Percentiles rank a stretch among this genome's conserved stretches.
phyloP scores from a whole-genome alignment of 306 rosid genomes.

The Glycyrrhiza uralensis region DNA sequence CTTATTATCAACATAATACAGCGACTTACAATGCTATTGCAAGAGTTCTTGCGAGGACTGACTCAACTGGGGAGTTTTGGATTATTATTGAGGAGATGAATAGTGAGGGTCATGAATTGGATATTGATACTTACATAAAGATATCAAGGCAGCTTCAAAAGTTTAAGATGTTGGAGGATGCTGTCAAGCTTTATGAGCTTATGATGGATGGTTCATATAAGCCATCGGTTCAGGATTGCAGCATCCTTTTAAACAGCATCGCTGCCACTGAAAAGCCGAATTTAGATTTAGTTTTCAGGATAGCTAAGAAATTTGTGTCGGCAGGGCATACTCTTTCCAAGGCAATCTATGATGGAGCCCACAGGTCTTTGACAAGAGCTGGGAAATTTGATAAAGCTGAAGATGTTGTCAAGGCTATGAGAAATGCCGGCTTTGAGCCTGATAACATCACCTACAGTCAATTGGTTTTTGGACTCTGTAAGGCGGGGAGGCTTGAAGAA shows the following conservation, averaged over 20 bases:
- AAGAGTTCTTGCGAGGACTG: constrained; percentile 55
- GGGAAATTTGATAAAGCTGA: constrained; percentile 82
- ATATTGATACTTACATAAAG: constrained; percentile 75
- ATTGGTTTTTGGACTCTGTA: constrained; percentile 78
- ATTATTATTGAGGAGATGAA: constrained; percentile 61
- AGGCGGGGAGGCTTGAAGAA: constrained; percentile 62
- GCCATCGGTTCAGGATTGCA: constrained; percentile 65
- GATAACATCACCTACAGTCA: constrained; percentile 87
- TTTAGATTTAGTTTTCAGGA: constrained; percentile 59
- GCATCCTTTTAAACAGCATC: constrained; percentile 46
- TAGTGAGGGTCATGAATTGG: constrained; percentile 55
- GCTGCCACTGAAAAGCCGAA: constrained; percentile 47
- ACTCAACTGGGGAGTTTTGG: constrained; percentile 70
- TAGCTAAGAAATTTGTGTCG: constrained; percentile 62
- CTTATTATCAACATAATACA: constrained; percentile 50
- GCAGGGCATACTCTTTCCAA: constrained; percentile 54
- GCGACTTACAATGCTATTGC: constrained; percentile 70
- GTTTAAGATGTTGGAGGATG: constrained; percentile 66
- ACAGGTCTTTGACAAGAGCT: constrained; percentile 64
- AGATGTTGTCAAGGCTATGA: constrained; percentile 48
- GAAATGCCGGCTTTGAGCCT: constrained; percentile 68
- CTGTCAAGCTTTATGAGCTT: constrained; percentile 82
- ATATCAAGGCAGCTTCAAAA: constrained; percentile 64
- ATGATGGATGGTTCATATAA: constrained; percentile 87
- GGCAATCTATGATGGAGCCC: constrained; percentile 77